Conservation (phyloP, 2,329 filamentous ascomycete genomes). For the Diaporthe sp. region DNA sequence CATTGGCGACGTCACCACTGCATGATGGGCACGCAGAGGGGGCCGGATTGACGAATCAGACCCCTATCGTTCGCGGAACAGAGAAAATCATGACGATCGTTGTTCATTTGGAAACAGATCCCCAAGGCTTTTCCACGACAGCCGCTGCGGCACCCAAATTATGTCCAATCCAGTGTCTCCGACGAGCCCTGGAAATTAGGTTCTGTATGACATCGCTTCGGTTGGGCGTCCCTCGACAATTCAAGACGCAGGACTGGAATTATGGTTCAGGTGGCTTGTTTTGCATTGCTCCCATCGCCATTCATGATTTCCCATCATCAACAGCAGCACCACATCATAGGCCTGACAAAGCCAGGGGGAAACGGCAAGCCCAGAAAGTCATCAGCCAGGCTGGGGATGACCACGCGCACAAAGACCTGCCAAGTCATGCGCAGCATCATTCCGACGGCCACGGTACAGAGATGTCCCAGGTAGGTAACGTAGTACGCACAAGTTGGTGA, state of each 20-base stretch:
- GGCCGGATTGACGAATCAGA: conserved; percentile 25
- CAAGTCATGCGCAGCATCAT: conserved; percentile 12
- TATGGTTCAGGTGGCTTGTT: conserved; percentile 23
- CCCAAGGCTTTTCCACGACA: conserved; percentile 9
- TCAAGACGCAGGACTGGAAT: conserved; percentile 6
- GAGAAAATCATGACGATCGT: conserved; percentile 26
- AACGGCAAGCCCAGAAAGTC: not conserved
- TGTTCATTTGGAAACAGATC: conserved; percentile 30
- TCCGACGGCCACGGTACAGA: not conserved
- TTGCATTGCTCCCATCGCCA: conserved; percentile 12
- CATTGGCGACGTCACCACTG: conserved; percentile 23
- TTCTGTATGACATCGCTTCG: conserved; percentile 19
- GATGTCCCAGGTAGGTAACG: not conserved
- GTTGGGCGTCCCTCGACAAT: not conserved
- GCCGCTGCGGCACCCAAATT: conserved; percentile 8
- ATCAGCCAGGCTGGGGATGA: conserved; percentile 2
- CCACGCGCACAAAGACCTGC: not conserved
- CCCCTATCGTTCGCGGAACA: conserved; percentile 4
- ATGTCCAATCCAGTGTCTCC: conserved; percentile 4
- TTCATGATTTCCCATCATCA: conserved; percentile 1
- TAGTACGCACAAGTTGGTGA: not conserved
- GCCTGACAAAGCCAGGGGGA: not conserved
- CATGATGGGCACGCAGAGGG: conserved; percentile 21
- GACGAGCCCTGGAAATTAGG: not conserved
- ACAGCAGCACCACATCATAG: not conserved